These are phyloP conservation scores for Blastobotrys petasosporus DNA, from an alignment of 1,139 yeast species.

Conservation along the genomic window DNA sequence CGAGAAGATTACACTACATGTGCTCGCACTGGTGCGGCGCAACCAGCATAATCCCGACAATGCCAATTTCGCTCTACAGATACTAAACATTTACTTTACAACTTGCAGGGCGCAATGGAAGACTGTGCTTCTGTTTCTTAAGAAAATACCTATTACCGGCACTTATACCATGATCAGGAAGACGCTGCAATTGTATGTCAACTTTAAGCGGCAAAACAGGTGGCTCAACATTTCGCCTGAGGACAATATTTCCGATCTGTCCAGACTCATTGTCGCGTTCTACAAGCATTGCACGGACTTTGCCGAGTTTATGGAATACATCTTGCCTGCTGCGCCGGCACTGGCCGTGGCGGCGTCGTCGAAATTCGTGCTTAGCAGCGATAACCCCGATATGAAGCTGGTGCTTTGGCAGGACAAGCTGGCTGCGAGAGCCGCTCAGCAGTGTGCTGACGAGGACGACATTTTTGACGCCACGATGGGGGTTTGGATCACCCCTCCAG, in stretches of 20 bases:
- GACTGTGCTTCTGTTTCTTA: not conserved
- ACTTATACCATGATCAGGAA: constrained; percentile 2
- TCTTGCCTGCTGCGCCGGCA: constrained; percentile 2
- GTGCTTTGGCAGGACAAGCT: constrained; percentile 14
- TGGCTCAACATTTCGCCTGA: constrained; percentile 1
- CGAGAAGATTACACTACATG: not conserved
- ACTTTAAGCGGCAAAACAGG: constrained; percentile 1
- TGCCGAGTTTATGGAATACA: constrained; percentile 6
- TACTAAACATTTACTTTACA: constrained; percentile 4
- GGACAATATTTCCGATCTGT: constrained; percentile 2
- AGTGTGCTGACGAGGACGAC: constrained; percentile 3
- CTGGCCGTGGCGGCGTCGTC: constrained; percentile 11
- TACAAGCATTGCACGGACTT: not conserved
- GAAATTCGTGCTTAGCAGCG: constrained; percentile 1
- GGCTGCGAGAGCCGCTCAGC: constrained; percentile 3
- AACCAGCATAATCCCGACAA: not conserved
- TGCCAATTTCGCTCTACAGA: not conserved
- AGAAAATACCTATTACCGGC: constrained; percentile 1
- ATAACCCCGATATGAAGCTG: constrained; percentile 2
- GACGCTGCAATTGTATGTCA: constrained; percentile 5
- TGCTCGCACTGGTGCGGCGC: not conserved
- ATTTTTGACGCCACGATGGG: constrained; percentile 8
- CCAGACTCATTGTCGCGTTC: constrained; percentile 5
- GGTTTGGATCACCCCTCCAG: constrained; percentile 5
- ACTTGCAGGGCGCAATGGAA: not conserved